Evolutionary conservation across 208 protist genomes (phyloP), one percentile per base, ranked within the genome.

Genomic region (Acanthamoeba sp.): DNA sequence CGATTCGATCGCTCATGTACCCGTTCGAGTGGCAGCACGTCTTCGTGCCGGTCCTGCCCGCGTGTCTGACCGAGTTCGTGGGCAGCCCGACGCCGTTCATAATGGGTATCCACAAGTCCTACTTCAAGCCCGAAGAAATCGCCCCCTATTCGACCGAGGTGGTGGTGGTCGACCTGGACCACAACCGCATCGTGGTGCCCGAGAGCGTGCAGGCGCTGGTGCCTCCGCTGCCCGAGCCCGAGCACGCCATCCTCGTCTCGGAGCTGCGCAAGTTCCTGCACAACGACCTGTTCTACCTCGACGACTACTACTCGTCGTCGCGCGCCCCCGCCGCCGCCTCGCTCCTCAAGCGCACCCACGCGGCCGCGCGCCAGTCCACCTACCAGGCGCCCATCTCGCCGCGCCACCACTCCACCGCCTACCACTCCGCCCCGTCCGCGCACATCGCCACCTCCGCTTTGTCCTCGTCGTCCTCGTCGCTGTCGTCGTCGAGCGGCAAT

Each of bases 1-100:
- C 71, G 6, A 40, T 96, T 2, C 42, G 71, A 9, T 36, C 78
- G 36, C 76, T 97, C 29, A 40, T 97, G 27, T 96, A 95, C 64
- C 96, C 96, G 42, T 97, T 97, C 66, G 34, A n/a, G 42, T 97
- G 96, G 96, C 92, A 76, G 48, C 96, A 97, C 90, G 94, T 97
- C 7, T 96, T 95, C 55, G 93, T 97, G 12, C 96, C 96, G 6
- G 93, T 97, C 12, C 82, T 97, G 57, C 90, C 82, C 27, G 73
- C 45, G 18, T 76, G 59, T 18, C 42, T 96, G 29, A 62, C 78
- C 29, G 95, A 97, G 40, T 97, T 96, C 48, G n/a, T 97, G 14
- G 88, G 96, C 62, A 95, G 94, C 20, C 96, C 96, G 9, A 96
- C 95, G 14, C 95, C 96, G 12, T 96, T 95, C 55, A 96, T 97